Evolutionary conservation across 192 early-diverging fungal species (phyloP).

Genomic region (Coemansia sp.): DNA sequence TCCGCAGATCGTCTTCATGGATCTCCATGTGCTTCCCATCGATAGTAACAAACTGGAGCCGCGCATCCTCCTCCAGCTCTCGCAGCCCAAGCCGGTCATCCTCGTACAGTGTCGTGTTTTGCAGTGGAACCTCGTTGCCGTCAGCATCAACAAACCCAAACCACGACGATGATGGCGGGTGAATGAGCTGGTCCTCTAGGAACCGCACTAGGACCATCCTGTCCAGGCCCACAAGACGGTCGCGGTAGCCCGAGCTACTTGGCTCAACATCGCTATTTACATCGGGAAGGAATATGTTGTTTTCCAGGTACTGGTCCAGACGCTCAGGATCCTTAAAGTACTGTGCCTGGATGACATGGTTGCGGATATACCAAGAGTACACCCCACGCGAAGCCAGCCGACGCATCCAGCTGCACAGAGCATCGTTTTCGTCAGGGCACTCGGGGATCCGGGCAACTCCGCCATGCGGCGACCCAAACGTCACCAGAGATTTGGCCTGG

Average conservation of each 20-base stretch:
- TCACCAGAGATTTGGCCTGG: slow-evolving; percentile 68
- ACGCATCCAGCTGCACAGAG: slow-evolving; percentile 67
- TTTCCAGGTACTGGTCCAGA: slow-evolving; percentile 63
- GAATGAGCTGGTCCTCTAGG: slow-evolving; percentile 68
- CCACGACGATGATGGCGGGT: slow-evolving; percentile 62
- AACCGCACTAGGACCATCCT: slow-evolving; percentile 82
- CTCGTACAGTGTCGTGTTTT: slow-evolving; percentile 55
- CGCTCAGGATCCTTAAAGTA: slow-evolving; percentile 75
- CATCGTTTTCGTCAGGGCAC: slow-evolving; percentile 53
- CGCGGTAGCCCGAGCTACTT: slow-evolving; percentile 55
- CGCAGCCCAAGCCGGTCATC: slow-evolving; percentile 69
- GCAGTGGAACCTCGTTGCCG: slow-evolving; percentile 48
- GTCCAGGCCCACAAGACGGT: slow-evolving; percentile 58
- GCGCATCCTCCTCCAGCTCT: slow-evolving; percentile 46
- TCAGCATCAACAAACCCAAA: slow-evolving; percentile 62
- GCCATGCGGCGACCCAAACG: slow-evolving; percentile 80
- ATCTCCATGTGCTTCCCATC: slow-evolving; percentile 42
- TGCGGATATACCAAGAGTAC: slow-evolving; percentile 78
- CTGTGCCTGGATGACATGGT: slow-evolving; percentile 87
- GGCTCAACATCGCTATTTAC: slow-evolving; percentile 73
- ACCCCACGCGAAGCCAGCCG: slow-evolving; percentile 71
- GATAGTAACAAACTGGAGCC: slow-evolving; percentile 21
- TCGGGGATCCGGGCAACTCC: slow-evolving; percentile 78
- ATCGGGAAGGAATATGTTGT: slow-evolving; percentile 80
- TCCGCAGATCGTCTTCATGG: slow-evolving; percentile 11